Evolutionary conservation across 208 protist species (phyloP).

Genomic region (Trypanosoma boissoni): DNA sequence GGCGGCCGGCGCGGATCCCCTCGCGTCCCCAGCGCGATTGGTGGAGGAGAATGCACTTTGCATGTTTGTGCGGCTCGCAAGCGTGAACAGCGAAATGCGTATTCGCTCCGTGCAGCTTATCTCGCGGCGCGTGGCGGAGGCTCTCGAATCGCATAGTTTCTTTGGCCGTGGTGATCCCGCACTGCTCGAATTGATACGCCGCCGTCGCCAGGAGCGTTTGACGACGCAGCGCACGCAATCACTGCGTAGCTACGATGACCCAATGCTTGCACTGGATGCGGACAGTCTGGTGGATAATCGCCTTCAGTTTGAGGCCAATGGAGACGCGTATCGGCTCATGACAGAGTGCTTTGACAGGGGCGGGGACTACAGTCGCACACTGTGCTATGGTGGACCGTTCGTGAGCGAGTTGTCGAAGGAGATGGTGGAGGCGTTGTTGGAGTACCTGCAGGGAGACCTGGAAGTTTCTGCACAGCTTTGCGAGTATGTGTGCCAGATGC

Average conservation of each 20-base stretch:
- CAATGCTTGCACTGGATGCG: not conserved
- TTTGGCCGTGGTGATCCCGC: constrained; percentile 60
- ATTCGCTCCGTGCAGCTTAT: constrained; percentile 70
- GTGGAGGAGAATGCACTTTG: constrained; percentile 46
- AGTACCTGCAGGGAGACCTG: constrained; percentile 59
- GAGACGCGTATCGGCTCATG: constrained; percentile 29
- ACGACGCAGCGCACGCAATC: not conserved
- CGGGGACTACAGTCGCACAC: constrained; percentile 49
- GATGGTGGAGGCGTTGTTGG: constrained; percentile 47
- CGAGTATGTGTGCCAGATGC: constrained; percentile 85
- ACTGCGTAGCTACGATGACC: constrained; percentile 12
- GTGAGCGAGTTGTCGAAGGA: constrained; percentile 73
- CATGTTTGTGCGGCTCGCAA: constrained; percentile 68
- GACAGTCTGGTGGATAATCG: not conserved
- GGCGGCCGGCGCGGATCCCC: not conserved
- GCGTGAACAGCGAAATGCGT: constrained; percentile 75
- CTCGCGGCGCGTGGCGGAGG: constrained; percentile 43
- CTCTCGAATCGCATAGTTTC: constrained; percentile 50
- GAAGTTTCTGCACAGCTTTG: constrained; percentile 52
- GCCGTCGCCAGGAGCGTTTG: not conserved
- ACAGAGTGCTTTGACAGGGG: constrained; percentile 31
- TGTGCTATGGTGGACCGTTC: constrained; percentile 72
- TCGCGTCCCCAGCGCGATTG: constrained; percentile 23
- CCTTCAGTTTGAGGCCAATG: not conserved
- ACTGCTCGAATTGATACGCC: constrained; percentile 46